Conservation (phyloP, 2,329 filamentous ascomycete genomes). For the Alternaria postmessia region DNA sequence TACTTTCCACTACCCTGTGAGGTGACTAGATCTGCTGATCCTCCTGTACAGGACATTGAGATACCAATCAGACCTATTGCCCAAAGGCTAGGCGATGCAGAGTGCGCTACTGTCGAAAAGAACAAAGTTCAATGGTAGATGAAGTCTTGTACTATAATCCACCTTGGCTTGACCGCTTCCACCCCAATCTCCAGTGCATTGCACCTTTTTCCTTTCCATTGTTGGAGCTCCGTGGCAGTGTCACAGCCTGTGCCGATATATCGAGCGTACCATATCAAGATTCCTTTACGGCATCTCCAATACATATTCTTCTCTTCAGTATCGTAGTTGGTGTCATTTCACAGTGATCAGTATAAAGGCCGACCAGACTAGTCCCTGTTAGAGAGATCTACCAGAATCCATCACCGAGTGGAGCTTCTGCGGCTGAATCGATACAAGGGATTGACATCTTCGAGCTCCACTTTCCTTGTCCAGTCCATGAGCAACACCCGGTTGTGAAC, state of each 20-base stretch:
- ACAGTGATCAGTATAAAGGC: not conserved
- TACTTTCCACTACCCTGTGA: not conserved
- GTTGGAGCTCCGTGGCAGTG: not conserved
- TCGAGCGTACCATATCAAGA: not conserved
- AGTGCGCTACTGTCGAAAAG: not conserved
- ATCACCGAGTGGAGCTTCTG: not conserved
- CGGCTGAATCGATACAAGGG: conserved; percentile 1
- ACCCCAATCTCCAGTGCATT: not conserved
- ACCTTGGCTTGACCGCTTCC: not conserved
- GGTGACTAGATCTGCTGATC: conserved; percentile 8
- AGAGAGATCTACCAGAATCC: not conserved
- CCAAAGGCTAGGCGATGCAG: not conserved
- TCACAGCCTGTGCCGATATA: not conserved
- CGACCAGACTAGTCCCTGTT: not conserved
- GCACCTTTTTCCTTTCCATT: not conserved
- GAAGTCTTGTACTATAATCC: not conserved
- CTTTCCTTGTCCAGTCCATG: not conserved
- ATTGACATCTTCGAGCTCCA: not conserved
- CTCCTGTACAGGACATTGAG: not conserved
- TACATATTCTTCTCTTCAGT: not conserved
- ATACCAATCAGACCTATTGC: conserved; percentile 2
- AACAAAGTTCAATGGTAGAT: not conserved
- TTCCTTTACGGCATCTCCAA: not conserved
- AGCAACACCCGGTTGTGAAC: not conserved
- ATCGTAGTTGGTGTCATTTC: not conserved